phyloP scores from a whole-genome alignment of 1,284 basidiomycete genomes.

The Rhodotorula sp. region DNA sequence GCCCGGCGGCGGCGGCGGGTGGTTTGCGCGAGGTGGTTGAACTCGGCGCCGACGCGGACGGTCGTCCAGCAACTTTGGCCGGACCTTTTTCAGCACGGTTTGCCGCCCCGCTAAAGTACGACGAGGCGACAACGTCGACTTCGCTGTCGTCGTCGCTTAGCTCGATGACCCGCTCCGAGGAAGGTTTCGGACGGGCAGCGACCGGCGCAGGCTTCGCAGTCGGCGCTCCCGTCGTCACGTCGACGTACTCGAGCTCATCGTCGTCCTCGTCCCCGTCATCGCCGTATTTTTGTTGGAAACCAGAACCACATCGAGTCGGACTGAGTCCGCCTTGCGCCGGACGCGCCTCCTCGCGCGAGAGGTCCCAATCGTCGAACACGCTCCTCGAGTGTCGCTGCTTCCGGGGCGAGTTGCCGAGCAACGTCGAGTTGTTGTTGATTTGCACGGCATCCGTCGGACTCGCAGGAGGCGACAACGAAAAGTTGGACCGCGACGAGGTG shows the following conservation, averaged over 20 bases:
- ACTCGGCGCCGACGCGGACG: too few relatives aligned
- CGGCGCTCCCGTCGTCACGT: neutral
- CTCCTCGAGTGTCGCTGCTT: conserved; percentile 6
- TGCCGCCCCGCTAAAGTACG: neutral
- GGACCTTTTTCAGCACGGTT: neutral
- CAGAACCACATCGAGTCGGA: too few relatives aligned
- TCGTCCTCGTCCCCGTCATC: neutral
- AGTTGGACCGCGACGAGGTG: conserved; percentile 3
- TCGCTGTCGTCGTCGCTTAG: conserved; percentile 7
- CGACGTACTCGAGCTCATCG: conserved; percentile 8
- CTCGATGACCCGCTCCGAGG: neutral
- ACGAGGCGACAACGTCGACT: conserved; percentile 7
- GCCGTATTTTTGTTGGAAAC: too few relatives aligned
- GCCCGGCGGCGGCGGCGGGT: neutral
- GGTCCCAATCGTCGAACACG: conserved; percentile 1
- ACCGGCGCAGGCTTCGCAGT: too few relatives aligned
- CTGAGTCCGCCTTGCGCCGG: neutral
- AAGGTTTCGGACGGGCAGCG: too few relatives aligned
- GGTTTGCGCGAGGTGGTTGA: too few relatives aligned
- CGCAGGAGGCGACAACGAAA: neutral
- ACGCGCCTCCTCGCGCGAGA: conserved; percentile 3
- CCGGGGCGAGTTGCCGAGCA: conserved; percentile 3
- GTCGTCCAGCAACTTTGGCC: neutral
- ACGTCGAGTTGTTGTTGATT: conserved; percentile 18
- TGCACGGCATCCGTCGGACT: neutral